A percentile compares a stretch with the other conserved stretches of the same genome.
These are phyloP conservation scores for Miscanthus lutarioriparius DNA, from an alignment of 176 grass and related monocot species.

Conservation along the genomic window DNA sequence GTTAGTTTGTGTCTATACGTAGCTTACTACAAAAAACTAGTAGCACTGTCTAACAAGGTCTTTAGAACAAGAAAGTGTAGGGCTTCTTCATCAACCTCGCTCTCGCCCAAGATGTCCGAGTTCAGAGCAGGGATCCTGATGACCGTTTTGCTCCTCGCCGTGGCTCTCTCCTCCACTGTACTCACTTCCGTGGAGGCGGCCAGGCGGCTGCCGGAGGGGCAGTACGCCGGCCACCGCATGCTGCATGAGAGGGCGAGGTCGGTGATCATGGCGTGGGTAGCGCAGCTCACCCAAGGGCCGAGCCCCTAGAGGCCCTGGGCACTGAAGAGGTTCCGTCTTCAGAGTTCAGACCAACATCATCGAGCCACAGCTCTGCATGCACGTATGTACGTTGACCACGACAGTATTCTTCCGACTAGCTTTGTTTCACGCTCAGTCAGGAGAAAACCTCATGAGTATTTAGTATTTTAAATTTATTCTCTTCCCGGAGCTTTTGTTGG, in stretches of 20 bases:
- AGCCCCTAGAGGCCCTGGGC: slow-evolving; percentile 61
- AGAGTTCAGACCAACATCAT: background rate
- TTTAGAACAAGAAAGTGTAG: background rate
- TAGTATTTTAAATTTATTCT: background rate
- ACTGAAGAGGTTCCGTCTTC: slow-evolving; percentile 25
- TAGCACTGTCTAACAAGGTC: background rate
- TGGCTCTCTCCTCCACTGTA: slow-evolving; percentile 33
- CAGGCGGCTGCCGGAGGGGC: slow-evolving; percentile 38
- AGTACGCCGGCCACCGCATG: background rate
- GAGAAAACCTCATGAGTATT: background rate
- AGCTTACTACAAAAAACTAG: background rate
- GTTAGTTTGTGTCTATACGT: slow-evolving; percentile 1
- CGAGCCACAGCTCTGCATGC: background rate
- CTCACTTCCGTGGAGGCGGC: slow-evolving; percentile 48
- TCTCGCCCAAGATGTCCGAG: slow-evolving; percentile 21
- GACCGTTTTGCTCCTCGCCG: slow-evolving; percentile 28
- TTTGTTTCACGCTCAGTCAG: background rate
- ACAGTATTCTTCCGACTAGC: background rate
- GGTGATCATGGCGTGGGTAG: slow-evolving; percentile 53
- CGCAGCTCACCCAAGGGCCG: slow-evolving; percentile 48
- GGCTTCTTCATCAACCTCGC: slow-evolving; percentile 20
- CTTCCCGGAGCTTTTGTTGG: background rate
- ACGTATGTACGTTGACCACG: background rate
- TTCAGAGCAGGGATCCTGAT: slow-evolving; percentile 29
- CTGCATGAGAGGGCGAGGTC: slow-evolving; percentile 61